A percentile compares a stretch with the other conserved stretches of the same genome.
Conservation (phyloP, 1,139 yeast species). For the Lodderomyces jiufengensis region DNA sequence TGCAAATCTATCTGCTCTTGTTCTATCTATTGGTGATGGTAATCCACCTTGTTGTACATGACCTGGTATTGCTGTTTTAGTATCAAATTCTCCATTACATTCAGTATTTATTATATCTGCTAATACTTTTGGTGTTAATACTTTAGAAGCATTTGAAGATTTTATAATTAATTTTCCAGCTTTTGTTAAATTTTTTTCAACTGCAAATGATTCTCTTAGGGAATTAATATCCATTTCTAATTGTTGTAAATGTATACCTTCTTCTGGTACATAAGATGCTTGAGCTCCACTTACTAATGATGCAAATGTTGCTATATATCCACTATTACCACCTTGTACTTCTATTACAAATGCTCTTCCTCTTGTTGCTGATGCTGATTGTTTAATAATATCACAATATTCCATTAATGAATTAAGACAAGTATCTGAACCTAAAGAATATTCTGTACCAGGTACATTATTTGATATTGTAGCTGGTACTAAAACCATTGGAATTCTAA, state of each 20-base stretch:
- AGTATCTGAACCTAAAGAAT: constrained; percentile 75
- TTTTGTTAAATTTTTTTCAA: constrained; percentile 59
- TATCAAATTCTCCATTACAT: constrained; percentile 73
- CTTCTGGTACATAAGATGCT: constrained; percentile 74
- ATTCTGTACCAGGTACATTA: constrained; percentile 82
- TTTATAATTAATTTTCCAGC: constrained; percentile 82
- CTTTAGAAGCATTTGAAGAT: constrained; percentile 80
- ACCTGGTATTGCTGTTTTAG: constrained; percentile 96
- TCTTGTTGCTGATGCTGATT: constrained; percentile 75
- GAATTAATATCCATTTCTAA: constrained; percentile 60
- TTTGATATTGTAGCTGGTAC: constrained; percentile 83
- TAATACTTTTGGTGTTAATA: constrained; percentile 75
- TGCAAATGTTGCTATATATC: constrained; percentile 69
- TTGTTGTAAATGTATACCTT: constrained; percentile 54
- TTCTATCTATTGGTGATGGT: constrained; percentile 93
- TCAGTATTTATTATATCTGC: constrained; percentile 82
- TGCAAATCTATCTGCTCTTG: constrained; percentile 86
- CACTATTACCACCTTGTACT: constrained; percentile 86
- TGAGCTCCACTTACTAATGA: constrained; percentile 72
- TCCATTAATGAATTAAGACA: constrained; percentile 71
- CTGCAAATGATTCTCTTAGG: constrained; percentile 52
- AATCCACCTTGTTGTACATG: constrained; percentile 98
- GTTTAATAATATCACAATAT: constrained; percentile 77
- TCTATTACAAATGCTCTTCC: constrained; percentile 76
- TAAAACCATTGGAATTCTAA: constrained; percentile 73